Conservation (phyloP, 2,329 filamentous ascomycete species). For the Fusarium chuoi region DNA sequence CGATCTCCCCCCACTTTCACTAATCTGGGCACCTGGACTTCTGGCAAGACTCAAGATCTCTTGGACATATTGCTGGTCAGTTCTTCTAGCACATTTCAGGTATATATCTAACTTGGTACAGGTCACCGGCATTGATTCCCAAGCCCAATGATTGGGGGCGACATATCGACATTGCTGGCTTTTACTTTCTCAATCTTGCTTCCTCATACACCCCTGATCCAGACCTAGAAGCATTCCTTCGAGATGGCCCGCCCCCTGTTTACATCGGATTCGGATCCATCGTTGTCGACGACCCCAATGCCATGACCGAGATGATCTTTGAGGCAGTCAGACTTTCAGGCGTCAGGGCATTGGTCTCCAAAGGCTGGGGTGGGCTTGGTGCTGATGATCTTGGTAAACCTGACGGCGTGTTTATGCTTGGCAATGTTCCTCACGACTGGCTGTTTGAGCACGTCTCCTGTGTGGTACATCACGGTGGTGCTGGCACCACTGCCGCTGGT, state of each 20-base stretch:
- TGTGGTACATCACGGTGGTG: constrained; percentile 89
- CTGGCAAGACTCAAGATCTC: constrained; percentile 80
- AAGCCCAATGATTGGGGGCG: constrained; percentile 81
- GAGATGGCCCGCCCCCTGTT: constrained; percentile 75
- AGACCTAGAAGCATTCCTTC: constrained; percentile 73
- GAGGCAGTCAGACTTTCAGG: constrained; percentile 74
- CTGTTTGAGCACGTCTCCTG: constrained; percentile 82
- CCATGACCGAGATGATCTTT: constrained; percentile 76
- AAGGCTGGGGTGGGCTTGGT: constrained; percentile 88
- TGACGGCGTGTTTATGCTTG: constrained; percentile 82
- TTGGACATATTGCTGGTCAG: constrained; percentile 87
- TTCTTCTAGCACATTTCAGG: background rate
- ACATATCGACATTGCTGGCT: constrained; percentile 79
- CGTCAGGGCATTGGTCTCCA: constrained; percentile 83
- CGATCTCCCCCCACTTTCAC: constrained; percentile 79
- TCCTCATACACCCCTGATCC: constrained; percentile 73
- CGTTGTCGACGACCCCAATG: constrained; percentile 79
- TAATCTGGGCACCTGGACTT: constrained; percentile 85
- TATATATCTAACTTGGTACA: constrained; percentile 24
- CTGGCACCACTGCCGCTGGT: constrained; percentile 88
- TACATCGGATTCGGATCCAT: constrained; percentile 89
- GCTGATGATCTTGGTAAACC: constrained; percentile 76
- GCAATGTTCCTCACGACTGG: constrained; percentile 90
- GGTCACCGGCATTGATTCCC: constrained; percentile 78
- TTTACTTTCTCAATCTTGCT: constrained; percentile 78